Conservation (phyloP, 441 rosid genomes). For the Cnidoscolus chayamansa region DNA sequence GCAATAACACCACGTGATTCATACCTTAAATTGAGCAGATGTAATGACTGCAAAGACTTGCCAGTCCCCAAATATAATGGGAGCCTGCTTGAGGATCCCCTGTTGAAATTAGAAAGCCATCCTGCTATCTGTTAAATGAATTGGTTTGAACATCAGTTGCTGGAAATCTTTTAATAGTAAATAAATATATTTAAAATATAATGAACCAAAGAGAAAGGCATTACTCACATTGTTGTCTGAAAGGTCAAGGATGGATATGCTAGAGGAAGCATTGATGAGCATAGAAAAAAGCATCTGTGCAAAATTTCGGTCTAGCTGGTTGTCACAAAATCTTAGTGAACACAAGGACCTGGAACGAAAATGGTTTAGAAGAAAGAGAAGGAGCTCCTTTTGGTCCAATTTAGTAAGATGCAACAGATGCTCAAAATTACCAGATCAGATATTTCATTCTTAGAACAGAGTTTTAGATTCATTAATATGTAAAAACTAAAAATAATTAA, state of each 20-base stretch:
- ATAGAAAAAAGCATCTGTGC: slow-evolving; percentile 47
- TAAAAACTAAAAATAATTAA: neutral
- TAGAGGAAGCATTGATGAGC: slow-evolving; percentile 58
- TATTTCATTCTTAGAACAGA: neutral
- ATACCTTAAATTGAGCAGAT: slow-evolving; percentile 69
- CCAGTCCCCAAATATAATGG: slow-evolving; percentile 27
- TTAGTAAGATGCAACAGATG: neutral
- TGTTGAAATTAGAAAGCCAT: slow-evolving; percentile 64
- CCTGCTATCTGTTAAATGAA: slow-evolving; percentile 56
- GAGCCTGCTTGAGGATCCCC: slow-evolving; percentile 37
- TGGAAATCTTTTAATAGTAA: slow-evolving; percentile 2
- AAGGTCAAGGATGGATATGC: slow-evolving; percentile 60
- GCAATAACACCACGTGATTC: neutral
- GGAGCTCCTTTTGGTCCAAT: neutral
- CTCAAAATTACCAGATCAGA: neutral
- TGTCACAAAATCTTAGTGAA: slow-evolving; percentile 56
- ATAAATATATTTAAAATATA: neutral
- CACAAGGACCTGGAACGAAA: slow-evolving; percentile 56
- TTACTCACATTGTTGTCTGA: slow-evolving; percentile 75
- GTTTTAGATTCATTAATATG: neutral
- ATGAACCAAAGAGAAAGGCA: slow-evolving; percentile 23
- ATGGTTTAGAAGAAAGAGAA: slow-evolving; percentile 5
- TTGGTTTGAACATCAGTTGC: slow-evolving; percentile 6
- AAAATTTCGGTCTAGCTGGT: slow-evolving; percentile 42
- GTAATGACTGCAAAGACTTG: slow-evolving; percentile 57